phyloP scores from a whole-genome alignment of 2,329 filamentous ascomycete genomes.

The Rhexocercosporidium sp. region DNA sequence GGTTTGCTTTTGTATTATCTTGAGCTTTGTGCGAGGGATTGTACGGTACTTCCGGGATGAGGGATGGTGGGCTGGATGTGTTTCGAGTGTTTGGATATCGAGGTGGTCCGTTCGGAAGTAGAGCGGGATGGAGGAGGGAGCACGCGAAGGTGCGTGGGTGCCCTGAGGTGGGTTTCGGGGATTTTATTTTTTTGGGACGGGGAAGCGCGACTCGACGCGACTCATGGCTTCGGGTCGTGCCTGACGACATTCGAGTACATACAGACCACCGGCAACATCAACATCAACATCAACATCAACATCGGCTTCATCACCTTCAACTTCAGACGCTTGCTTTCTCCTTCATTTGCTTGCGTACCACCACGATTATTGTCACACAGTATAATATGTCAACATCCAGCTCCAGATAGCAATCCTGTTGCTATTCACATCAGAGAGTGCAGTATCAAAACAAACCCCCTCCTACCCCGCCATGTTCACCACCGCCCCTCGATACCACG shows the following conservation, averaged over 20 bases:
- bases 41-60: not conserved
- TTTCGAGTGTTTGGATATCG: not conserved
- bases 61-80: not conserved
- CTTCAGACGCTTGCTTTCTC: not conserved
- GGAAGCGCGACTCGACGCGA: slow-evolving; percentile 12
- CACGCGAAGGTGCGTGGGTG: not conserved
- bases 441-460: not conserved
- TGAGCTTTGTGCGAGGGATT: not conserved
- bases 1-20: not conserved
- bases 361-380: not conserved
- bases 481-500: slow-evolving; percentile 19
- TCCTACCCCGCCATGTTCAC: slow-evolving; percentile 8
- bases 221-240: not conserved
- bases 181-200: not conserved
- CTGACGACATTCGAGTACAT: too few relatives aligned
- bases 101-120: not conserved
- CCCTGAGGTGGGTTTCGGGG: not conserved
- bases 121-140: not conserved
- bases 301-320: not conserved
- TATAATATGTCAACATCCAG: not conserved
- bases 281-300: not conserved
- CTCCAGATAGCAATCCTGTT: not conserved
- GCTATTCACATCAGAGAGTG: not conserved
- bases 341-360: not conserved
- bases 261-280: not conserved